Base-by-base conservation (phyloP, 805 yeast genomes). In the Starmerella vaccinii region DNA sequence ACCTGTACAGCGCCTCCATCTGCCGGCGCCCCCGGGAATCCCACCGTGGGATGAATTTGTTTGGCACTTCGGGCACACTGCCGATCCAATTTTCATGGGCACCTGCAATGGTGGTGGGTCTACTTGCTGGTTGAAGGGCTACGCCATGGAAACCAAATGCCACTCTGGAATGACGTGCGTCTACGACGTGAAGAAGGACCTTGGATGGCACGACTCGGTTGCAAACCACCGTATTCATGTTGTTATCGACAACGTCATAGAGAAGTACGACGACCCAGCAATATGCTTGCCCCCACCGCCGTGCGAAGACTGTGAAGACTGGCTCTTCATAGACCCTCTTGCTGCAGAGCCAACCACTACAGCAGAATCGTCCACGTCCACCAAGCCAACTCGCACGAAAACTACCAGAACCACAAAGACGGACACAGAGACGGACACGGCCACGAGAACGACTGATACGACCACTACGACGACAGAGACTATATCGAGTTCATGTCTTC, bases 11-110 rank as follows among this genome's bases (percentile, higher is more conserved):
- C 74, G 98, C 58, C 71, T 92, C 42, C 97, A 89, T 67, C 72
- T 92, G 46, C 98, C 98, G 0, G 75, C 77, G 69, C 95, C 97
- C 1, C 98, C 98, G 0, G 95, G 95, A 1, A 64, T 85, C 13
- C 89, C 95, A 0, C 67, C 71, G 7, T 76, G 81, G 59, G 69
- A 78, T 67, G 97, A 89, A 60, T 82, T 85, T 56, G 76, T 92
- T 9, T 92, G 95, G 94, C 97, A 92, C 64, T 70, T 92, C 63
- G 98, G 98, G 2, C 90, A 92, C 64, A 92, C 92, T 1, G 97
- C 96, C 0, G 98, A 92, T 64, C 98, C 98, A 1, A 85, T 92
- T 1, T 92, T 74, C 61, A 83, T 89, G 90, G 98, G 98, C 0
- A 89, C 87, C 8, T 92, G 98, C 65, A 88, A 84, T 61, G 98